Base-by-base conservation (phyloP, 768 basidiomycete species). In the Hemileccinum impolitum region DNA sequence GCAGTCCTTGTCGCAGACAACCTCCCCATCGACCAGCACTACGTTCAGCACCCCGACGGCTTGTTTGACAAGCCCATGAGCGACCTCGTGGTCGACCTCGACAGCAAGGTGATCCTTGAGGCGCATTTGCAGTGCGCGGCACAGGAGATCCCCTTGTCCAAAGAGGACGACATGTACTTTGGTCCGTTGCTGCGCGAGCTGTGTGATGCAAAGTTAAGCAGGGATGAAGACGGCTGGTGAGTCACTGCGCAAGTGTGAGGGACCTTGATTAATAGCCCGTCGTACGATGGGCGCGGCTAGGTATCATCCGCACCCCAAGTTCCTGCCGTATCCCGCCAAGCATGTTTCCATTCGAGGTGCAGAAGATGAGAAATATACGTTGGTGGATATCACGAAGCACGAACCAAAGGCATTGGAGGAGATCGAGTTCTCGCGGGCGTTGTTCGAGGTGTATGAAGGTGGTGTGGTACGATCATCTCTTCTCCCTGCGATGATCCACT, bases 381-480 rank as follows among this genome's bases (percentile, higher is more conserved):
- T 93, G 15, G 74, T 93, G 11, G 84, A 90, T 53, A 61, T 88
- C 35, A 80, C 74, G 13, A 74, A 69, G 38, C 58, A 68, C 1
- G 60, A 32, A 1, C 58, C 65, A 2, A 67, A 50, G 51, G 73
- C 89, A 28, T 60, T 95, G 9, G 92, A 95, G 68, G 90, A 94
- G 62, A 72, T 91, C 19, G 93, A 94, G 66, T 66, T 85, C 36
- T 90, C 87, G 18, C 73, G 92, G 26, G 90, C 90, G 0, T 69
- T 92, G 47, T 95, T 94, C 55, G 93, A 94, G 65, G 70, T 89
- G 9, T 95, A 94, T 58, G 91, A 94, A 68, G 93, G 92, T 12
- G 91, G 84, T 4, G 82, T 94, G 53, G 88, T 89, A 65, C 17
- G 55, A 74, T 72, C 28, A 7, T 37, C 47, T 57, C 32, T 10